Evolutionary conservation across 345 rosid genomes (phyloP).

Genomic region (Dimocarpus longan): DNA sequence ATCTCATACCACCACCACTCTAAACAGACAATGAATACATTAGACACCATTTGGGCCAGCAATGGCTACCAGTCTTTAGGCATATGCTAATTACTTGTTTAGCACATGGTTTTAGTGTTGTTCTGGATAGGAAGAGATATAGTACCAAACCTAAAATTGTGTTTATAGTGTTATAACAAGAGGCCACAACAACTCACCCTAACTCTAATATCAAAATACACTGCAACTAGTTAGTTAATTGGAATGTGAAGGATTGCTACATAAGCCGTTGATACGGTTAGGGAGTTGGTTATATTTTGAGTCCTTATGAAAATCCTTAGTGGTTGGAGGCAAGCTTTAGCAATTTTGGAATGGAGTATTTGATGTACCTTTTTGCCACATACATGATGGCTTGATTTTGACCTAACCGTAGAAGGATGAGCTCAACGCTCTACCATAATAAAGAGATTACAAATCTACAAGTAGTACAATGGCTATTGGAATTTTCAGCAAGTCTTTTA

Average conservation of each 20-base stretch:
- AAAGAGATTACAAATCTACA: constrained; percentile 24
- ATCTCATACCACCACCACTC: constrained; percentile 54
- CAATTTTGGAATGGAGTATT: no score
- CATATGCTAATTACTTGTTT: not conserved
- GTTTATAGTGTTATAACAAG: constrained; percentile 27
- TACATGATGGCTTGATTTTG: no score
- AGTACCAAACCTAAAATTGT: constrained; percentile 25
- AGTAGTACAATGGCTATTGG: constrained; percentile 27
- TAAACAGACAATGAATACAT: constrained; percentile 33
- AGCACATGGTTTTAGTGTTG: constrained; percentile 39
- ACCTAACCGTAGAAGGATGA: not conserved
- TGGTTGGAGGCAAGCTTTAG: no score
- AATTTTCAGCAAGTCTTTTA: constrained; percentile 29
- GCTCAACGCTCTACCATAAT: constrained; percentile 36
- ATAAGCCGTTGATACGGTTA: not conserved
- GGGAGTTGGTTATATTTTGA: no score
- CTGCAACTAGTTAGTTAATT: constrained; percentile 31
- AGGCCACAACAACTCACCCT: constrained; percentile 36
- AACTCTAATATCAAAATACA: constrained; percentile 27
- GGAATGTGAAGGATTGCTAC: constrained; percentile 33
- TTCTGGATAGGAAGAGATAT: constrained; percentile 24
- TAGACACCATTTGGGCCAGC: constrained; percentile 29
- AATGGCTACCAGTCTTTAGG: constrained; percentile 26
- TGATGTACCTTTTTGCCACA: no score
- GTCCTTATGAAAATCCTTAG: no score